Base-by-base conservation (phyloP, 768 basidiomycete species). In the Suillus plorans region DNA sequence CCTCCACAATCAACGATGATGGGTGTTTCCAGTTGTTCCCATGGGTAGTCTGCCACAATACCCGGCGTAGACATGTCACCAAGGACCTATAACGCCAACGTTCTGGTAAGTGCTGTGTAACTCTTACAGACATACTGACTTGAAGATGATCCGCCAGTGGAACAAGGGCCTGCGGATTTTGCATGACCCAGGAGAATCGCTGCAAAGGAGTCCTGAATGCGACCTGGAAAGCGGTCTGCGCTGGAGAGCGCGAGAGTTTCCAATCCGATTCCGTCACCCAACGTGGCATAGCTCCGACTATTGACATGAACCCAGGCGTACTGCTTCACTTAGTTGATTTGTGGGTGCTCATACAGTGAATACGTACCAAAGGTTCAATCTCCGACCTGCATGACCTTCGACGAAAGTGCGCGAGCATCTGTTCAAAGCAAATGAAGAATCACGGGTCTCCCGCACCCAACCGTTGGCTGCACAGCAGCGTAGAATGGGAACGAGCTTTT, bases 1-100 rank as follows among this genome's bases (percentile, higher is more conserved):
- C 79, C 79, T 64, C 80, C 80, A 36, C 79, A 73, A 62, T 81
- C 80, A 36, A 81, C 77, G 45, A 81, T 76, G 16, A 72, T 78
- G 75, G 64, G 78, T 77, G n/a, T 66, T 22, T 72, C 69, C 52
- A 78, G 71, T 5, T 72, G 70, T 22, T 66, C 71, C 79, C 79
- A 80, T 22, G 79, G 74, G 70, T 80, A 81, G 69, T 81, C 80
- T 5, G 74, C 74, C 47, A 75, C 72, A 22, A 80, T 76, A 3
- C 79, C 77, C 37, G 77, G 77, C 66, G 78, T 76, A 47, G 22
- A 62, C 39, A 44, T 28, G 22, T 63, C 63, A n/a, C 63, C 59
- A 13, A 14, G 5, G 31, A 58, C 36, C 63, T 63, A 47, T 12
- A 37, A 31, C 8, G 13, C n/a, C 3, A 16, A 49, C 53, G n/a